These are phyloP conservation scores for Colletotrichum eremochloae DNA, from an alignment of 2,329 filamentous ascomycete species.

Conservation along the genomic window DNA sequence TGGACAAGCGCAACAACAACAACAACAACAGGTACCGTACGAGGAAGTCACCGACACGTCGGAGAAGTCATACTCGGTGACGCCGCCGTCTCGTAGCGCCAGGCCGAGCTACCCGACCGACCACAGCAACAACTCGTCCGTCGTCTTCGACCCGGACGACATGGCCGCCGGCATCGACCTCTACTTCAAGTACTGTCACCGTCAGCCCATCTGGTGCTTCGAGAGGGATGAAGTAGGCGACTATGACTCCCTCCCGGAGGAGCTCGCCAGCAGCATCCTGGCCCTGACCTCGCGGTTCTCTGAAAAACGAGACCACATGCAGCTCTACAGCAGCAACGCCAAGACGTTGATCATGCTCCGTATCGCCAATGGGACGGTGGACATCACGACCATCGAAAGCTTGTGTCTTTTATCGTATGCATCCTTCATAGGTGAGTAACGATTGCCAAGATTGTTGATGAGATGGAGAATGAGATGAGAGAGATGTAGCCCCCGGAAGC, in stretches of 20 bases:
- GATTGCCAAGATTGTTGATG: neutral
- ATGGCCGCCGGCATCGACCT: conserved; percentile 53
- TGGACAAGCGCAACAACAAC: conserved; percentile 40
- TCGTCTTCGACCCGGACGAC: conserved; percentile 50
- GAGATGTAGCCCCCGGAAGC: neutral
- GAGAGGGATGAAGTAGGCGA: conserved; percentile 57
- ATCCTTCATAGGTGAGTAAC: conserved; percentile 60
- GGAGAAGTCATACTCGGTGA: conserved; percentile 52
- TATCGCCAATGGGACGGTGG: conserved; percentile 64
- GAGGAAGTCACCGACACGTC: conserved; percentile 51
- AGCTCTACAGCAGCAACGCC: conserved; percentile 55
- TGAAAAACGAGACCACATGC: conserved; percentile 50
- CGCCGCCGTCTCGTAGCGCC: conserved; percentile 47
- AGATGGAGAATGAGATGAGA: neutral
- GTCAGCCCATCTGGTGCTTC: conserved; percentile 61
- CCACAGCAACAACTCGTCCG: conserved; percentile 42
- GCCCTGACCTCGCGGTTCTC: conserved; percentile 57
- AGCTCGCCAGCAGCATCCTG: conserved; percentile 58
- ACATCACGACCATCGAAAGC: conserved; percentile 63
- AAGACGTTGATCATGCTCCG: conserved; percentile 61
- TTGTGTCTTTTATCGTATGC: conserved; percentile 64
- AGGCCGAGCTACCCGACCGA: conserved; percentile 43
- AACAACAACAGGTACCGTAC: conserved; percentile 36
- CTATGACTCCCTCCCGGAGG: conserved; percentile 52
- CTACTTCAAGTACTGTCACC: conserved; percentile 59